Conservation (phyloP, 2,329 filamentous ascomycete species). For the Aspergillus vadensis region DNA sequence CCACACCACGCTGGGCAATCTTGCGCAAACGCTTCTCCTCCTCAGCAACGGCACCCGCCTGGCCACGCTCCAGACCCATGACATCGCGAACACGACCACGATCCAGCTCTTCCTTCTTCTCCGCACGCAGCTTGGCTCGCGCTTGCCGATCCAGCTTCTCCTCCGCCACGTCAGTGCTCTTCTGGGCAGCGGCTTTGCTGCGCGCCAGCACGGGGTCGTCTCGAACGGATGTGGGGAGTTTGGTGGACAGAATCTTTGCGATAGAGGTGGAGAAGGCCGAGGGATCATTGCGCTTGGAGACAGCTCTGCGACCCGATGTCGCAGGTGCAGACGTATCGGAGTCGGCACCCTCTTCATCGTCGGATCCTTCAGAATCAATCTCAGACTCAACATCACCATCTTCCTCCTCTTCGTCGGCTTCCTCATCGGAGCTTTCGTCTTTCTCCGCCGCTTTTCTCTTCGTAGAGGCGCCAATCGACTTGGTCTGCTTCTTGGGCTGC, state of each 20-base stretch:
- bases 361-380: conserved; percentile 28
- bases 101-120: conserved; percentile 77
- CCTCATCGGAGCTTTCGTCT: conserved; percentile 15
- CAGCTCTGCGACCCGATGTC: conserved; percentile 40
- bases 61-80: conserved; percentile 61
- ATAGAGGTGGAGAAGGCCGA: conserved; percentile 89
- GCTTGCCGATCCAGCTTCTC: conserved; percentile 80
- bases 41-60: conserved; percentile 59
- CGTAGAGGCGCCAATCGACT: conserved; percentile 24
- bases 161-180: conserved; percentile 72
- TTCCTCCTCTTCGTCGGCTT: conserved; percentile 28
- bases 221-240: conserved; percentile 78
- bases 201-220: conserved; percentile 89
- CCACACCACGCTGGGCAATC: conserved; percentile 88
- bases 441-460: conserved; percentile 20
- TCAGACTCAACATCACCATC: conserved; percentile 23
- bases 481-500: conserved; percentile 25
- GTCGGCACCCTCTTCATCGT: conserved; percentile 39
- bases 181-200: conserved; percentile 71
- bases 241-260: conserved; percentile 87
- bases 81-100: conserved; percentile 89
- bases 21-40: conserved; percentile 80
- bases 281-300: conserved; percentile 83
- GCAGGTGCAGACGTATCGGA: conserved; percentile 46
- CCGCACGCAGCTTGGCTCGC: conserved; percentile 72